These are phyloP conservation scores for Phoenix roebelenii DNA, from an alignment of 176 grass and related monocot species.

Conservation along the genomic window DNA sequence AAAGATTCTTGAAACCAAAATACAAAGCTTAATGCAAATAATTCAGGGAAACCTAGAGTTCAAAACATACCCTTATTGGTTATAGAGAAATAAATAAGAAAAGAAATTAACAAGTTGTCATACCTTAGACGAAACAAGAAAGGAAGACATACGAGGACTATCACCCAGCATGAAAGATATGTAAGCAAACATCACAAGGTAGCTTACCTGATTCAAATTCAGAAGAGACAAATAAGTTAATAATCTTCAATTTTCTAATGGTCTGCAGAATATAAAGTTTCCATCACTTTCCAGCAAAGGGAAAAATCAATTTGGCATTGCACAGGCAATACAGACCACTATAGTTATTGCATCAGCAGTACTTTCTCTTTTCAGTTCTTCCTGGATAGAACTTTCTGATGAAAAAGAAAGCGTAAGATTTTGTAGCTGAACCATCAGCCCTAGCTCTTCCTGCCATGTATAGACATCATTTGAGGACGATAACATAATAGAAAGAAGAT, in stretches of 20 bases:
- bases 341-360: constrained; percentile 87
- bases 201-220: constrained; percentile 78
- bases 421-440: constrained; percentile 65
- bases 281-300: too few relatives aligned
- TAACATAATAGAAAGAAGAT: constrained; percentile 1
- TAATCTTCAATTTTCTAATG: neutral
- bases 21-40: too few relatives aligned
- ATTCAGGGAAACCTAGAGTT: too few relatives aligned
- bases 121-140: constrained; percentile 97
- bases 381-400: constrained; percentile 87
- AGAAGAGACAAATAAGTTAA: constrained; percentile 18
- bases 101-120: neutral
- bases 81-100: neutral
- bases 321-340: constrained; percentile 44
- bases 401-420: constrained; percentile 89
- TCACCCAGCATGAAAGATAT: constrained; percentile 91
- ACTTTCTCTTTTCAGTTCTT: constrained; percentile 91
- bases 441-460: constrained; percentile 69
- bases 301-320: neutral
- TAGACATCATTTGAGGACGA: neutral
- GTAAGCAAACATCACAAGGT: constrained; percentile 97
- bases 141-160: constrained; percentile 38
- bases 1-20: too few relatives aligned
- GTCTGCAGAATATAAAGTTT: too few relatives aligned
- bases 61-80: too few relatives aligned